Evolutionary conservation across 2,329 filamentous ascomycete genomes (phyloP), one percentile per base, ranked within the genome.

Genomic region (Colletotrichum liaoningense): DNA sequence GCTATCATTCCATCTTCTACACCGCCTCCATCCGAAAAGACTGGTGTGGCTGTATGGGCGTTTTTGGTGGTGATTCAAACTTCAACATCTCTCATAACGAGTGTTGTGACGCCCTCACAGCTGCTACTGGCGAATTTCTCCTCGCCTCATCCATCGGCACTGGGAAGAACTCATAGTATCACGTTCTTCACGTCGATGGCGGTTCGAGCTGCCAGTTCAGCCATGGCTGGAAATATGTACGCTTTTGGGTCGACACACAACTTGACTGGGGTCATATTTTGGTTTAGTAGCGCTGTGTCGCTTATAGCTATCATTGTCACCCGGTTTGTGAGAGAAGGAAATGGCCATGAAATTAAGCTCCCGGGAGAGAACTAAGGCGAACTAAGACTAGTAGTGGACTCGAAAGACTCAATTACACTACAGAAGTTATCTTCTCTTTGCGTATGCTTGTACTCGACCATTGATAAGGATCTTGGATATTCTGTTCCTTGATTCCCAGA

Each of bases 261-360:
- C 8, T 5, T 56, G 22, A 38, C 49, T 33, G 52, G 63, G 1
- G 7, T 56, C 3, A 14, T 24, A 14, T 65, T 55, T 5, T 65
- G 52, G 63, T 26, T 57, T 28, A 56, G 49, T 19, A 12, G 19
- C 7, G 4, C 56, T 3, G 8, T 38, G 16, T 22, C 26, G 3
- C n/a, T 28, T 8, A 5, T 42, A 5, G 33, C 28, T 14, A 26
- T 56, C 4, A 4, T 9, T 16, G 5, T 54, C 5, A 64, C 14
- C 35, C 49, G n/a, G 4, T n/a, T 65, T 26, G 49, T 55, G 9
- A 65, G n/a, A 22, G 63, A 65, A 56, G 63, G 63, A 14, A 42
- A 46, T 22, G 63, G 63, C 4, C 63, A 65, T 28, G 63, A 57
- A 8, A 65, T 57, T 14, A 22, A 28, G 52, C 22, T 65, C 4